Evolutionary conservation across 768 basidiomycete genomes (phyloP).

Genomic region (Saitozyma podzolica): DNA sequence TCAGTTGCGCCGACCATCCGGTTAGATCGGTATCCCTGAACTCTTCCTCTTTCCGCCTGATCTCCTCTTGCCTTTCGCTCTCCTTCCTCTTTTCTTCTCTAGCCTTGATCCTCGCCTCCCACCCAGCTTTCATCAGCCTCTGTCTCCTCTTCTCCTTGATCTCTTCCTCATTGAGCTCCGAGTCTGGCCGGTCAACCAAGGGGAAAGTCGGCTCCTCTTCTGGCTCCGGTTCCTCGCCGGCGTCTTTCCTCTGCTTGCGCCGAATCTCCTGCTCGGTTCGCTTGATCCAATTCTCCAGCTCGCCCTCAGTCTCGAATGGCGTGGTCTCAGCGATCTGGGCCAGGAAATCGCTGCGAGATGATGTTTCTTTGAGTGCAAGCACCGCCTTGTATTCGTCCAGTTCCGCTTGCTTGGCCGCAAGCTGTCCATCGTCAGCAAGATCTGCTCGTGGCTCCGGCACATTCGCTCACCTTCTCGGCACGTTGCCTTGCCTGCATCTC

Average conservation of each 20-base stretch:
- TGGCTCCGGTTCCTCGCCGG: conserved; percentile 67
- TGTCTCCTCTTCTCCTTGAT: conserved; percentile 94
- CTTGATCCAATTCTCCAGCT: conserved; percentile 67
- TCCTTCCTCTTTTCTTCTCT: conserved; percentile 86
- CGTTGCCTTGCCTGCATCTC: conserved; percentile 84
- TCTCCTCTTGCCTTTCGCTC: conserved; percentile 55
- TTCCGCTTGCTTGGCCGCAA: conserved; percentile 46
- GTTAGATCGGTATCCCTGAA: conserved; percentile 70
- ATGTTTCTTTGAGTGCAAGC: conserved; percentile 15
- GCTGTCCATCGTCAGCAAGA: conserved; percentile 11
- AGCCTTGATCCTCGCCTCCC: conserved; percentile 80
- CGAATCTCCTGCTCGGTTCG: conserved; percentile 78
- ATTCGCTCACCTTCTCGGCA: conserved; percentile 69
- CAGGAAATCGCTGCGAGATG: conserved; percentile 67
- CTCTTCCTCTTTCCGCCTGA: conserved; percentile 63
- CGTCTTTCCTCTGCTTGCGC: conserved; percentile 77
- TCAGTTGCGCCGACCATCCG: conserved; percentile 72
- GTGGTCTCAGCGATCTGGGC: conserved; percentile 58
- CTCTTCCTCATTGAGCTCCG: conserved; percentile 84
- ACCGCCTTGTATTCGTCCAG: conserved; percentile 61
- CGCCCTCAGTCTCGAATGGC: conserved; percentile 58
- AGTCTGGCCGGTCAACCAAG: conserved; percentile 86
- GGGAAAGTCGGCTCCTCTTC: conserved; percentile 77
- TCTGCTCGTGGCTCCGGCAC: not conserved
- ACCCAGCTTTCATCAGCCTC: conserved; percentile 86